A percentile compares a stretch with the other conserved stretches of the same genome.
Evolutionary conservation across 2,329 filamentous ascomycete genomes (phyloP).

Genomic region (Pseudopithomyces maydicus): DNA sequence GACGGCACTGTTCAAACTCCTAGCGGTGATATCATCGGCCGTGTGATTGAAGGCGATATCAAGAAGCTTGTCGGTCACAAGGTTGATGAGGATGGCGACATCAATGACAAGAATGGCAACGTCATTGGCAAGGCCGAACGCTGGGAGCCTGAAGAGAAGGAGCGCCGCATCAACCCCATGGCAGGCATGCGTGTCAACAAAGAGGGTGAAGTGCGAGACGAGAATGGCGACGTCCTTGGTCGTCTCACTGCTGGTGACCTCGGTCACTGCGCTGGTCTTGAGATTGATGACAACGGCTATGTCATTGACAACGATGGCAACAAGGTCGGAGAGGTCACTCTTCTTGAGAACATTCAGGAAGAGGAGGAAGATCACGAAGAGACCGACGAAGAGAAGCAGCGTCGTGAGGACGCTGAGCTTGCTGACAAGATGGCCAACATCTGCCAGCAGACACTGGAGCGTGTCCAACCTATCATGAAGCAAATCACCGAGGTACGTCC

Average conservation of each 20-base stretch:
- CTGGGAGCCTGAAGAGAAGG: slow-evolving; percentile 60
- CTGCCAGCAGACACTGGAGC: slow-evolving; percentile 79
- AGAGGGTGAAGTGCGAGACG: slow-evolving; percentile 58
- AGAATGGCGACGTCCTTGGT: slow-evolving; percentile 57
- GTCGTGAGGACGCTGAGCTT: slow-evolving; percentile 72
- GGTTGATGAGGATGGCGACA: slow-evolving; percentile 58
- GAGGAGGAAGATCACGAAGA: slow-evolving; percentile 61
- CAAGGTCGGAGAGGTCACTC: slow-evolving; percentile 66
- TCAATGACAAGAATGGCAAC: slow-evolving; percentile 60
- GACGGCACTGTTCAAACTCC: slow-evolving; percentile 60
- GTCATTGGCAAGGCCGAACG: slow-evolving; percentile 58
- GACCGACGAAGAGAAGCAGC: slow-evolving; percentile 50
- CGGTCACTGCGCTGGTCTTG: slow-evolving; percentile 57
- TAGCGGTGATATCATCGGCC: slow-evolving; percentile 54
- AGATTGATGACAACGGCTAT: slow-evolving; percentile 59
- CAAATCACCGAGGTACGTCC: slow-evolving; percentile 75
- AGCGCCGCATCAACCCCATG: slow-evolving; percentile 65
- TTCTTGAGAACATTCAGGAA: slow-evolving; percentile 66
- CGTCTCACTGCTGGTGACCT: slow-evolving; percentile 57
- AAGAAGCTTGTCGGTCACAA: slow-evolving; percentile 58
- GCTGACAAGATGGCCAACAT: slow-evolving; percentile 75
- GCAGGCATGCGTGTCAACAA: slow-evolving; percentile 59
- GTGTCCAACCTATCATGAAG: slow-evolving; percentile 82
- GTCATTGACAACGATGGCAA: slow-evolving; percentile 63
- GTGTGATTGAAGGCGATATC: slow-evolving; percentile 56